These are phyloP conservation scores for Berberis vulgaris DNA, from an alignment of 164 flowering plant species.

Conservation along the genomic window DNA sequence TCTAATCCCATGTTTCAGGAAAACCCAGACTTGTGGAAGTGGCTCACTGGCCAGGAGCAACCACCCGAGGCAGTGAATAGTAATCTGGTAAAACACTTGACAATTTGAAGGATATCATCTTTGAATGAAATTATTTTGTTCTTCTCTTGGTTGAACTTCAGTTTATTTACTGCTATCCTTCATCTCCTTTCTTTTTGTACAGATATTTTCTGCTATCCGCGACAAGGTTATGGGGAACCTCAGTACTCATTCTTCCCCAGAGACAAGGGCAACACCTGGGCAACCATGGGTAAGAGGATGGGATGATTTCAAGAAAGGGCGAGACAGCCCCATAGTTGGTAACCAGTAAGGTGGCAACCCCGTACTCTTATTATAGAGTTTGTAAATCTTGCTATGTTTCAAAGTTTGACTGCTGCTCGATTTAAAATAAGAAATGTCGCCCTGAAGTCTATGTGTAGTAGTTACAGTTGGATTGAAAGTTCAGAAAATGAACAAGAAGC, in stretches of 20 bases:
- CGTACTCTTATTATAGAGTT: too few species aligned
- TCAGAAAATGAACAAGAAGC: too few species aligned
- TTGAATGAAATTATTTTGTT: too few species aligned
- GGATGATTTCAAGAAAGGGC: slow-evolving; percentile 84
- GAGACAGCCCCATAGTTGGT: slow-evolving; percentile 40
- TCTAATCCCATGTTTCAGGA: slow-evolving; percentile 40
- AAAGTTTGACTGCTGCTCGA: too few species aligned
- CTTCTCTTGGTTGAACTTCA: too few species aligned
- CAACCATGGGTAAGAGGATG: slow-evolving; percentile 50
- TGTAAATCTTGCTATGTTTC: too few species aligned
- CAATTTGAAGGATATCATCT: too few species aligned
- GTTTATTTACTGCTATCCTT: not conserved
- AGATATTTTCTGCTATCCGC: slow-evolving; percentile 69
- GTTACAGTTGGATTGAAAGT: too few species aligned
- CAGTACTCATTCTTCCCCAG: slow-evolving; percentile 53
- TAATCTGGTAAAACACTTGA: slow-evolving; percentile 51
- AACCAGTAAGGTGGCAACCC: slow-evolving; percentile 23
- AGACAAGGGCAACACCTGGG: too few species aligned
- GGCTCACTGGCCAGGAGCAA: slow-evolving; percentile 79
- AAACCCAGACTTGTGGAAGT: slow-evolving; percentile 92
- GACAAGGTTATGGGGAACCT: slow-evolving; percentile 61
- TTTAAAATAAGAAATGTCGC: too few species aligned
- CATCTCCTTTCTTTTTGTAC: not conserved
- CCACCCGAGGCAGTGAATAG: slow-evolving; percentile 61
- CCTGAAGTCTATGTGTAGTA: too few species aligned